phyloP scores from a whole-genome alignment of 495 filamentous ascomycete genomes.

The Aspergillus carlsbadensis region DNA sequence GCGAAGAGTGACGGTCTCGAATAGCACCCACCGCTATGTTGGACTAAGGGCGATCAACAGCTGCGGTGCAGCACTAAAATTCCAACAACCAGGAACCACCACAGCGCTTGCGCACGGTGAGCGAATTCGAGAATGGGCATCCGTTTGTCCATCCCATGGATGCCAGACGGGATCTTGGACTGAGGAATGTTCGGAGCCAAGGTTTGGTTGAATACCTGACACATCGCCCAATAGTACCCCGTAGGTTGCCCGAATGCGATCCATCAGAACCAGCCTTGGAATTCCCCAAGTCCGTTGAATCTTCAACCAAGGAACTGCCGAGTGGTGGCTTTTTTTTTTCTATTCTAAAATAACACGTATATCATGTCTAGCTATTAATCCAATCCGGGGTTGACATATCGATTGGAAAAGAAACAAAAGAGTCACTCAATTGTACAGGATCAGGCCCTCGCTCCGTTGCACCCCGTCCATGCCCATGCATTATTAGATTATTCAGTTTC shows the following conservation, averaged over 20 bases:
- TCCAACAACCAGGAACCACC: no score
- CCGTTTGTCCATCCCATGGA: no score
- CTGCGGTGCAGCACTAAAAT: no score
- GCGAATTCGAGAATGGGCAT: no score
- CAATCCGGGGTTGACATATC: constrained; percentile 16
- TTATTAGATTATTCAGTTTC: constrained; percentile 17
- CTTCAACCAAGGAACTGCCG: background rate
- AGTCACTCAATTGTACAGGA: constrained; percentile 22
- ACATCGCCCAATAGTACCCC: background rate
- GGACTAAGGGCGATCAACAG: no score
- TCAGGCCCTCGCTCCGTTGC: constrained; percentile 12
- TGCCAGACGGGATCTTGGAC: no score
- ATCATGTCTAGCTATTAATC: constrained; percentile 20
- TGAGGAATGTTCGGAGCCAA: no score
- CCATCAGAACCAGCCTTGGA: background rate
- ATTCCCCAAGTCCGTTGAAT: background rate
- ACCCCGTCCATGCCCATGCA: constrained; percentile 15
- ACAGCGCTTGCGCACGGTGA: no score
- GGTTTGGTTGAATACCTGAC: background rate
- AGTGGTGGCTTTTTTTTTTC: constrained; percentile 1
- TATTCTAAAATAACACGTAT: constrained; percentile 13
- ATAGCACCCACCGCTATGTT: no score
- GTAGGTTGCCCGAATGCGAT: background rate
- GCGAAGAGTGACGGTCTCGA: no score
- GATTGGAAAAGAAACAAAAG: constrained; percentile 14